Evolutionary conservation across 208 protist species (phyloP).

Genomic region (Crithidia acanthocephali): DNA sequence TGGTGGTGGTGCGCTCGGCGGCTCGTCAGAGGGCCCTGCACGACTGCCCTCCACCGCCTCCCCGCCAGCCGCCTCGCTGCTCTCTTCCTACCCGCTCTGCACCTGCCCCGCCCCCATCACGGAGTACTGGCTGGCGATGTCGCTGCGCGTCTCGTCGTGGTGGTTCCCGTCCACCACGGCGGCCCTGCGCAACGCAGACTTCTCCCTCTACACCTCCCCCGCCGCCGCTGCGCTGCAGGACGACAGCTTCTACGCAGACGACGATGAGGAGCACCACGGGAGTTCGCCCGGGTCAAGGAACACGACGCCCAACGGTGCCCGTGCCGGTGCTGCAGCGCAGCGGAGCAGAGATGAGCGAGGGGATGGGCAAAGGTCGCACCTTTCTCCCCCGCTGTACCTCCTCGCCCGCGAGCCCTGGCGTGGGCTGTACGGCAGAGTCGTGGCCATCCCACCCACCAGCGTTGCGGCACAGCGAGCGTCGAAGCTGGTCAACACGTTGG

Average conservation of each 20-base stretch:
- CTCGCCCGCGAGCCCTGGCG: constrained; percentile 32
- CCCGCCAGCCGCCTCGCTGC: constrained; percentile 12
- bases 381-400: constrained; percentile 8
- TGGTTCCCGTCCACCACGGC: constrained; percentile 13
- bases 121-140: constrained; percentile 36
- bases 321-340: background rate
- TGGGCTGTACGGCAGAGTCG: constrained; percentile 6
- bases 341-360: background rate
- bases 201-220: constrained; percentile 6
- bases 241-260: background rate
- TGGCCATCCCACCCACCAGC: constrained; percentile 30
- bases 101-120: constrained; percentile 11
- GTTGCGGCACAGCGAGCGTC: constrained; percentile 18
- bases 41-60: background rate
- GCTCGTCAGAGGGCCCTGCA: background rate
- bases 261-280: background rate
- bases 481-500: background rate
- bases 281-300: too few species aligned
- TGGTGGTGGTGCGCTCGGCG: too few species aligned
- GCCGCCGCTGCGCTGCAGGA: background rate
- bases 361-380: background rate
- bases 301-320: background rate
- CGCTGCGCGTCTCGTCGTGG: constrained; percentile 25
- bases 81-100: constrained; percentile 34
- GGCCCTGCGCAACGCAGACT: background rate